Percentiles rank a stretch among this genome's conserved stretches.
phyloP scores from a whole-genome alignment of 2,329 filamentous ascomycete species.

The Xylariales sp. region DNA sequence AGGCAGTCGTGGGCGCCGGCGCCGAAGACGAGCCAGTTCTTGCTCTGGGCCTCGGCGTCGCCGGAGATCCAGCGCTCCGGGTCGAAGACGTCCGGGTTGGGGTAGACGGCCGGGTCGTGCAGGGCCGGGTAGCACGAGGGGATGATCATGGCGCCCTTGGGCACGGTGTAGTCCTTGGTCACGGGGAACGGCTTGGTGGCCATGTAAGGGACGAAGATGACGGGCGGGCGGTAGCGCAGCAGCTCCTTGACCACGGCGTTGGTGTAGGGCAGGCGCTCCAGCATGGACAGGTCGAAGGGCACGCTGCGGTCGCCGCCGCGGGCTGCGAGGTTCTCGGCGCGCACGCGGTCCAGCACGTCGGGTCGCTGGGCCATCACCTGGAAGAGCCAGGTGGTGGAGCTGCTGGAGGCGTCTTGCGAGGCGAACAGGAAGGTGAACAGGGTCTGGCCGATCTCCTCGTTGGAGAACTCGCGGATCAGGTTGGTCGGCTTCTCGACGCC shows the following conservation, averaged over 20 bases:
- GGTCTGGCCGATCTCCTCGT: constrained; percentile 44
- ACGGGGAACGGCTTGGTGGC: constrained; percentile 43
- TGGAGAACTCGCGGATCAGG: constrained; percentile 44
- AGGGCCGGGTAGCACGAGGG: constrained; percentile 48
- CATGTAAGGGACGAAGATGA: constrained; percentile 50
- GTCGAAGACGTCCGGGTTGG: constrained; percentile 41
- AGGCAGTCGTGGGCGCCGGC: constrained; percentile 46
- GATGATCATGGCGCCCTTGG: constrained; percentile 44
- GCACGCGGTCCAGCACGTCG: constrained; percentile 39
- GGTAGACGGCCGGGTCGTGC: constrained; percentile 43
- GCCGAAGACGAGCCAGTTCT: constrained; percentile 52
- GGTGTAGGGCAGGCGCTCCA: constrained; percentile 46
- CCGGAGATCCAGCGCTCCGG: constrained; percentile 49
- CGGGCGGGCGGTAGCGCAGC: constrained; percentile 46
- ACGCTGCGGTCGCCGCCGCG: constrained; percentile 35
- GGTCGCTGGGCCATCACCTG: constrained; percentile 46
- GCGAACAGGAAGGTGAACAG: constrained; percentile 51
- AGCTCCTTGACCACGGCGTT: constrained; percentile 49
- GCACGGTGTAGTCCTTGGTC: constrained; percentile 41
- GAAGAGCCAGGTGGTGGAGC: constrained; percentile 49
- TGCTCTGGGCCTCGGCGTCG: constrained; percentile 43
- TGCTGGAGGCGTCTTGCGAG: constrained; percentile 49
- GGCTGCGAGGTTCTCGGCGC: constrained; percentile 41
- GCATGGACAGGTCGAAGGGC: constrained; percentile 38
- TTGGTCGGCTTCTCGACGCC: constrained; percentile 37